These are phyloP conservation scores for Glebionis coronaria DNA, from an alignment of 129 eudicot species.

Conservation along the genomic window DNA sequence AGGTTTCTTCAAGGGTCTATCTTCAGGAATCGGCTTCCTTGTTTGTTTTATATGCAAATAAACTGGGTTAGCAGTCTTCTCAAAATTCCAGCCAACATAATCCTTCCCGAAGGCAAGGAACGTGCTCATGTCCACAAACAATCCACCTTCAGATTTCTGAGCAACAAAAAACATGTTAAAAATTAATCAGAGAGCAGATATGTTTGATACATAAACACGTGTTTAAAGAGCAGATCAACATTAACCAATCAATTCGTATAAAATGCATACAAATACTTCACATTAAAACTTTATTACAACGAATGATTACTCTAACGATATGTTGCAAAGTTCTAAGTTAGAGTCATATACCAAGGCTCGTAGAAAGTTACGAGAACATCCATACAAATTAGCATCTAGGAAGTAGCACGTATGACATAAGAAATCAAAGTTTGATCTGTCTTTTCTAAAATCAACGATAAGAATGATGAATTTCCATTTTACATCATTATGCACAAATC, in stretches of 20 bases:
- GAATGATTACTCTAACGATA: not conserved
- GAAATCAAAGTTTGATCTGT: not conserved
- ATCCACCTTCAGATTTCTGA: conserved; percentile 94
- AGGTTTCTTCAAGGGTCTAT: conserved; percentile 90
- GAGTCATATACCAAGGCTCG: not conserved
- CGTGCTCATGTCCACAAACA: conserved; percentile 82
- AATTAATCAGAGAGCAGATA: too few species aligned
- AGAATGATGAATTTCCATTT: not conserved
- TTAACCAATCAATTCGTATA: not conserved
- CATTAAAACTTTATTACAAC: not conserved
- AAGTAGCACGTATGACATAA: not conserved
- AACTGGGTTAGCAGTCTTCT: conserved; percentile 81
- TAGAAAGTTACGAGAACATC: not conserved
- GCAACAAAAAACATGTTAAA: conserved; percentile 12
- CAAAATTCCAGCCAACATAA: conserved; percentile 78
- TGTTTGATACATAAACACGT: not conserved
- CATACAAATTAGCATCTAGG: not conserved
- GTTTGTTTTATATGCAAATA: conserved; percentile 86
- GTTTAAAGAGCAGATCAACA: not conserved
- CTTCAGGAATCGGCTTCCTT: conserved; percentile 74
- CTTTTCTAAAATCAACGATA: conserved; percentile 7
- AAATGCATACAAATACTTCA: not conserved
- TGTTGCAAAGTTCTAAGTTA: not conserved
- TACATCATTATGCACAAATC: conserved; percentile 16
- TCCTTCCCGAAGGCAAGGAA: conserved; percentile 96